A percentile compares a stretch with the other conserved stretches of the same genome.
Evolutionary conservation across 768 basidiomycete genomes (phyloP).

Genomic region (Lentinula edodes): DNA sequence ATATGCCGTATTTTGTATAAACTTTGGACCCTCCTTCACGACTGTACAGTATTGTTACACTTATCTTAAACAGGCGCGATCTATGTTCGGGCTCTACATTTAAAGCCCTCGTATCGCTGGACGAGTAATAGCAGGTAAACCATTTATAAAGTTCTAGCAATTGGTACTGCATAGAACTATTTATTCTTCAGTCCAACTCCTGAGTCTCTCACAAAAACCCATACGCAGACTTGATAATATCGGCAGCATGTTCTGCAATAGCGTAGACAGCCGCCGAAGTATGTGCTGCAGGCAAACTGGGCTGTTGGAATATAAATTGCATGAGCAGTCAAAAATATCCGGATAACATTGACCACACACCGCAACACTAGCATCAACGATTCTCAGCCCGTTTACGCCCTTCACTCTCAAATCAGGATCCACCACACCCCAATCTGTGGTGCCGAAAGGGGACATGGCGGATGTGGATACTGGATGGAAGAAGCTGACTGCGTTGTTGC

Average conservation of each 20-base stretch:
- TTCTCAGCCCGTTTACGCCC: slow-evolving; percentile 16
- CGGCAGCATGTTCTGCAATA: slow-evolving; percentile 7
- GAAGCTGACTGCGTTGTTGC: slow-evolving; percentile 19
- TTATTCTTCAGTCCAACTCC: no score
- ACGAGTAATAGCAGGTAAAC: no score
- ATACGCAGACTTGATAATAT: slow-evolving; percentile 12
- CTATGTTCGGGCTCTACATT: no score
- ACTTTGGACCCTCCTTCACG: not conserved
- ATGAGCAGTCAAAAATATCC: not conserved
- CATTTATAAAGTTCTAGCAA: no score
- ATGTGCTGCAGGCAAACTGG: slow-evolving; percentile 8
- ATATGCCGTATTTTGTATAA: slow-evolving; percentile 8
- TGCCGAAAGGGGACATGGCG: slow-evolving; percentile 23
- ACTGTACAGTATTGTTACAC: not conserved
- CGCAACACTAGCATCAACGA: slow-evolving; percentile 23
- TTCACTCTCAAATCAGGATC: slow-evolving; percentile 19
- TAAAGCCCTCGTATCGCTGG: no score
- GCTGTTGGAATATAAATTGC: not conserved
- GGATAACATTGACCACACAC: not conserved
- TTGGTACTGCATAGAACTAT: no score
- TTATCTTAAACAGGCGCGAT: no score
- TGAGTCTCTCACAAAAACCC: not conserved
- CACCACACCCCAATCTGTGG: slow-evolving; percentile 17
- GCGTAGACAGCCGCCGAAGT: slow-evolving; percentile 7
- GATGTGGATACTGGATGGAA: slow-evolving; percentile 30